These are phyloP conservation scores for Babesia ovata DNA, from an alignment of 169 alveolate species.

Conservation along the genomic window DNA sequence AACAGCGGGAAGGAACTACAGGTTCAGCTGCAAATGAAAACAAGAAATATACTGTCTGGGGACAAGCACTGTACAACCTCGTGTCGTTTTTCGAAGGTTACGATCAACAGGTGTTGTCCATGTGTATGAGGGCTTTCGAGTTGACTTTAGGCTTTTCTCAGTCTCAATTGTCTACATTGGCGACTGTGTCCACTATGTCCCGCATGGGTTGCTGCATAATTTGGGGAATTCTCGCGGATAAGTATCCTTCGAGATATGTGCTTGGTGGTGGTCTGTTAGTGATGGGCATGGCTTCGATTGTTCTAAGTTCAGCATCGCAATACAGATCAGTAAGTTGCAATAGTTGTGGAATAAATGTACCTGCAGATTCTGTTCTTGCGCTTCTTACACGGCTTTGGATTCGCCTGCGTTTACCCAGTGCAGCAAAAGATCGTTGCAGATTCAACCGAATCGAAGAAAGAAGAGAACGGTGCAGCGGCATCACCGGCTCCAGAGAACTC, in stretches of 20 bases:
- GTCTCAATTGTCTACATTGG: conserved; percentile 77
- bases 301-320: conserved; percentile 62
- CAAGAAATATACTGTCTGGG: no score
- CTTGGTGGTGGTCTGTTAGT: conserved; percentile 82
- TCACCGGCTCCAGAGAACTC: no score
- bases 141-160: conserved; percentile 85
- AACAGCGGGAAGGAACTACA: no score
- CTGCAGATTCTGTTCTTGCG: conserved; percentile 39
- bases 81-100: no score
- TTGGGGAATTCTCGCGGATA: conserved; percentile 89
- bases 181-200: conserved; percentile 83
- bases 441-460: neutral
- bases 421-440: conserved; percentile 25
- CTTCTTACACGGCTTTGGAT: conserved; percentile 41
- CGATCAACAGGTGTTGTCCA: no score
- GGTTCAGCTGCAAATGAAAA: no score
- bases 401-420: conserved; percentile 40
- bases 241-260: conserved; percentile 80
- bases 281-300: conserved; percentile 85
- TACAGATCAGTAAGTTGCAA: conserved; percentile 16
- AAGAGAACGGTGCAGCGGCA: no score
- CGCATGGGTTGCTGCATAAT: conserved; percentile 83
- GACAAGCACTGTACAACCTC: no score
- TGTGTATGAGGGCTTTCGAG: no score
- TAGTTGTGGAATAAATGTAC: neutral